Evolutionary conservation across 495 filamentous ascomycete genomes (phyloP), one percentile per base, ranked within the genome.

Genomic region (Bathelium albidoporum): DNA sequence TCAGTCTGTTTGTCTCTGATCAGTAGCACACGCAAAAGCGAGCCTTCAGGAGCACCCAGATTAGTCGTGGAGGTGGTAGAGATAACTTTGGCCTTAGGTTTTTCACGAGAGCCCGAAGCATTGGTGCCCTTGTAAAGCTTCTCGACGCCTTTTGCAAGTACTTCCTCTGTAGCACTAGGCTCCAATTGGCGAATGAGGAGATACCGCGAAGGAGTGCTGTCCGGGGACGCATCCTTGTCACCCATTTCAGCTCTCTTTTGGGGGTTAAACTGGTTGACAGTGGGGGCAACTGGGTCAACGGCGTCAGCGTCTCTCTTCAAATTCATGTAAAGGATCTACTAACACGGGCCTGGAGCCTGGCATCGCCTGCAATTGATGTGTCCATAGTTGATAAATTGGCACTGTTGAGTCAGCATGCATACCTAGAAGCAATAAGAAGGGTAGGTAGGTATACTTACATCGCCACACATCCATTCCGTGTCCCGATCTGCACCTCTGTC

Each of bases 111-210:
- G 32, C 32, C 39, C 16, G 78, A 78, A 9, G 73, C 73, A 18
- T 72, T 71, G 26, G 75, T 77, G 18, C 82, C 82, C 61, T 83
- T 83, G 66, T 88, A 89, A 12, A 96, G 77, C 73, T 94, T 95
- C 62, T 85, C 82, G 32, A 91, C 83, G 39, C 89, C 90, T 67
- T 86, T 88, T 0, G 89, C 88, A 1, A 95, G 78, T 14, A 91
- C 78, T 63, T 91, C 83, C 72, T 95, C 91, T 20, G 80, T 88
- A 24, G 91, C 86, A 2, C 86, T 83, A 5, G 82, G 71, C 44
- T 91, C 87, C n/a, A 96, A 77, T 18, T 84, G 83, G 52, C 89
- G 83, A 34, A 96, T 78, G 2, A 96, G 81, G 18, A 96, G 77
- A 64, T 92, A 92, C 59, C 94, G 90, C 1, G 89, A 93, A 1